These are phyloP conservation scores for Vitis vinifera DNA, from an alignment of 164 flowering plant species.

Conservation along the genomic window DNA sequence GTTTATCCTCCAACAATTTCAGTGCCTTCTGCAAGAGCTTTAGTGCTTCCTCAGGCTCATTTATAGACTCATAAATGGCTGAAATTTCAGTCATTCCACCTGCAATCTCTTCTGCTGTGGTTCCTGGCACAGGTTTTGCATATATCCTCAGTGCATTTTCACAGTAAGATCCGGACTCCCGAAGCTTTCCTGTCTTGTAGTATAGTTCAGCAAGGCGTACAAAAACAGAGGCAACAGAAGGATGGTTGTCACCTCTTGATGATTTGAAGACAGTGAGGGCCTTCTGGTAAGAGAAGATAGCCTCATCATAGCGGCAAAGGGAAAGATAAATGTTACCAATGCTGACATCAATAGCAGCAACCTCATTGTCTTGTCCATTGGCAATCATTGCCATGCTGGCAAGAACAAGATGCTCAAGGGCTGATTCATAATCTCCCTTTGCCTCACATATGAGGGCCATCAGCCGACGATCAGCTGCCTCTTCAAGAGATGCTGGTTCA, in stretches of 20 bases:
- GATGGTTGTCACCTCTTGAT: conserved; percentile 86
- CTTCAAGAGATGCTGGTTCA: conserved; percentile 91
- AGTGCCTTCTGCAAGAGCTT: conserved; percentile 87
- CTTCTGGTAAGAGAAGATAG: conserved; percentile 95
- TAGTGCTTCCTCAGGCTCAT: conserved; percentile 92
- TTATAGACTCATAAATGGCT: conserved; percentile 83
- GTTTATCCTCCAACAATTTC: conserved; percentile 84
- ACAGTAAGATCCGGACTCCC: conserved; percentile 93
- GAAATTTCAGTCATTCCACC: conserved; percentile 85
- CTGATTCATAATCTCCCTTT: conserved; percentile 85
- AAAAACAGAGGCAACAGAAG: conserved; percentile 86
- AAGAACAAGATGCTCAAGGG: conserved; percentile 97
- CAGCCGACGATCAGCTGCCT: conserved; percentile 93
- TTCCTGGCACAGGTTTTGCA: conserved; percentile 92
- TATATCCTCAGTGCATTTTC: conserved; percentile 91
- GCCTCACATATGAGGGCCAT: conserved; percentile 98
- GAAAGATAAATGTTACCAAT: conserved; percentile 89
- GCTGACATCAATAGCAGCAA: conserved; percentile 92
- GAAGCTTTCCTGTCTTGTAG: conserved; percentile 84
- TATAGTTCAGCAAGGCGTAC: conserved; percentile 92
- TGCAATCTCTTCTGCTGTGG: conserved; percentile 88
- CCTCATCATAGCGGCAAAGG: conserved; percentile 89
- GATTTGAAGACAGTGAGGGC: conserved; percentile 97
- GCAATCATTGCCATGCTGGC: conserved; percentile 98
- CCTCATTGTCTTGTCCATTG: conserved; percentile 84